Evolutionary conservation across 164 flowering plant species (phyloP).

Genomic region (Warburgia ugandensis): DNA sequence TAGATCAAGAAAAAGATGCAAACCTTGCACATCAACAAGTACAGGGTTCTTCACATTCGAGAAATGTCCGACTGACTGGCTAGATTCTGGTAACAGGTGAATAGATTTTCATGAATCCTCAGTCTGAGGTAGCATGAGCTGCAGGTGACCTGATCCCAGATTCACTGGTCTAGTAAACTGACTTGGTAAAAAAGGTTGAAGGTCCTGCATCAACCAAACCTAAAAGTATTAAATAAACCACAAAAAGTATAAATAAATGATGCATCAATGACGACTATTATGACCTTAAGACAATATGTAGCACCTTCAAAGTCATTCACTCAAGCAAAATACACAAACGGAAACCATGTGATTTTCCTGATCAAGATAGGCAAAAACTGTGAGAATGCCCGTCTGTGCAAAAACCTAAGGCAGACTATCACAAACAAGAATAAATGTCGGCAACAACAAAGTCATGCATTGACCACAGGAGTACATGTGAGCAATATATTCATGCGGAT

Average conservation of each 20-base stretch:
- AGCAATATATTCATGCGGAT: too few species aligned
- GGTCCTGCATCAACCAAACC: constrained; percentile 37
- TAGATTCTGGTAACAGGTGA: constrained; percentile 18
- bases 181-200: constrained; percentile 25
- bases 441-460: too few species aligned
- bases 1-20: neutral
- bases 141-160: constrained; percentile 17
- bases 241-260: neutral
- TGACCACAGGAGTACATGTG: too few species aligned
- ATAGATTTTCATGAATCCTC: constrained; percentile 36
- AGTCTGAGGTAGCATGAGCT: constrained; percentile 18
- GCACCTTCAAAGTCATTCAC: neutral
- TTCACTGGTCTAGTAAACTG: constrained; percentile 29
- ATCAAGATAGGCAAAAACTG: neutral
- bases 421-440: too few species aligned
- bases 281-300: neutral
- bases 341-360: neutral
- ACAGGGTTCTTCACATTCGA: constrained; percentile 24
- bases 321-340: neutral
- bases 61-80: constrained; percentile 25
- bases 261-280: neutral
- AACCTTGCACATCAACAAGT: constrained; percentile 50
- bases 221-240: neutral
- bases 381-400: neutral
- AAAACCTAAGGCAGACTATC: too few species aligned